These are phyloP conservation scores for Amaranthus palmeri DNA, from an alignment of 148 eudicot species.

Conservation along the genomic window DNA sequence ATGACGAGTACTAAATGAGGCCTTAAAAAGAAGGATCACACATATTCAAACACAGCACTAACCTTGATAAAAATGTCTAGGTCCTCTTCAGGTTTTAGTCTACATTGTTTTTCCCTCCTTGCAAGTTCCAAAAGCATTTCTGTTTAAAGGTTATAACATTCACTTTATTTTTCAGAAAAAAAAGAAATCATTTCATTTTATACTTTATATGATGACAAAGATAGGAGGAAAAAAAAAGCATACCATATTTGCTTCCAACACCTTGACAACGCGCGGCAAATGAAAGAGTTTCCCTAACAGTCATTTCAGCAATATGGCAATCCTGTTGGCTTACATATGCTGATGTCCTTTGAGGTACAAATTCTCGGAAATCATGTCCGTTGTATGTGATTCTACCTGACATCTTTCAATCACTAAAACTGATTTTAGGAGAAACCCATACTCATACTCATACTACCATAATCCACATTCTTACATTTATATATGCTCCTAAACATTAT, in stretches of 20 bases:
- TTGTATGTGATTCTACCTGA: slow-evolving; percentile 93
- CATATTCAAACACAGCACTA: neutral
- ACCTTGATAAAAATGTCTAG: slow-evolving; percentile 98
- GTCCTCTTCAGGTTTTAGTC: slow-evolving; percentile 84
- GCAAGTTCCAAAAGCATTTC: slow-evolving; percentile 97
- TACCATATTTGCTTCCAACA: slow-evolving; percentile 94
- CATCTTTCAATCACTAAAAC: slow-evolving; percentile 52
- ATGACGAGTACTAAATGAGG: too few species aligned
- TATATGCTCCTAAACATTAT: neutral
- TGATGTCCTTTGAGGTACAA: slow-evolving; percentile 96
- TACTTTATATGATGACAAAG: neutral
- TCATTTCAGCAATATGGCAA: slow-evolving; percentile 96
- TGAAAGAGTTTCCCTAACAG: slow-evolving; percentile 92
- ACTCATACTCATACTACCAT: neutral
- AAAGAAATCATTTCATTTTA: neutral
- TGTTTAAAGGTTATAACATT: slow-evolving; percentile 24
- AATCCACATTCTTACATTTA: neutral
- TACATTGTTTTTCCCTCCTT: slow-evolving; percentile 83
- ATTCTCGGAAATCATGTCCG: slow-evolving; percentile 82
- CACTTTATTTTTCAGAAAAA: slow-evolving; percentile 18
- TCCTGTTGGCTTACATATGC: slow-evolving; percentile 96
- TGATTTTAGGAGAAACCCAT: slow-evolving; percentile 25
- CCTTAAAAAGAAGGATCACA: neutral
- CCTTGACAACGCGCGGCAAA: slow-evolving; percentile 94
- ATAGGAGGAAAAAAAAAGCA: slow-evolving; percentile 18